Evolutionary conservation across 2,329 filamentous ascomycete species (phyloP), one percentile per base, ranked within the genome.

Genomic region (Nannizziopsis arthrosporioides): DNA sequence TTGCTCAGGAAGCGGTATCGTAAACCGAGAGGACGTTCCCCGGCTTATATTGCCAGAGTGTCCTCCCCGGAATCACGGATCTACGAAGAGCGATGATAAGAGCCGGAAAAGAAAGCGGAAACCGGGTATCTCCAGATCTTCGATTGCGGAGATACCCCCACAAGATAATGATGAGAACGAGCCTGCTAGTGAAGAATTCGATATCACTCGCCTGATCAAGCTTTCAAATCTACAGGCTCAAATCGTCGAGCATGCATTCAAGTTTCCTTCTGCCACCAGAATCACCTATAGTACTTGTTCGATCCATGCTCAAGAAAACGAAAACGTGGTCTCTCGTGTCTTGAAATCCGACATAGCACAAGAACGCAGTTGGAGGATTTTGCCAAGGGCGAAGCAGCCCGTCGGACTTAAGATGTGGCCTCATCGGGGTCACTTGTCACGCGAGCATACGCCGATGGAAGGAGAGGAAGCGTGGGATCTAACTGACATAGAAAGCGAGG

Each of bases 201-300:
- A 65, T 11, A 65, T 73, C 36, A 73, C 77, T 5, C 78, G 90
- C 2, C 72, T 96, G 11, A 71, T 74, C 11, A 82, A 85, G 3
- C 73, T 98, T 1, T 81, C 89, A 0, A 74, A 77, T 1, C 92
- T 96, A 56, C 92, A 98, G 65, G 74, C 89, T 5, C 78, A 77
- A 19, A 78, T 96, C 9, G 71, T 98, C 2, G 74, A 83, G 41
- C 92, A 95, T 62, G 89, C 92, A 0, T 82, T 96, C 66, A 67
- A 70, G 17, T 98, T 96, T 57, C 82, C 87, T 0, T 72, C 75
- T 1, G 87, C 86, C 0, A 74, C 63, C 10, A 82, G 79, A 55
- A 81, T 96, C 38, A 89, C 86, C 0, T 98, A 96, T 63, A 94
- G 88, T 31, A 96, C 92, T 0, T 98, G 92, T 63, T 96, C 90